Evolutionary conservation across 2,329 filamentous ascomycete genomes (phyloP), one percentile per base, ranked within the genome.

Genomic region (Orbilia oligospora): DNA sequence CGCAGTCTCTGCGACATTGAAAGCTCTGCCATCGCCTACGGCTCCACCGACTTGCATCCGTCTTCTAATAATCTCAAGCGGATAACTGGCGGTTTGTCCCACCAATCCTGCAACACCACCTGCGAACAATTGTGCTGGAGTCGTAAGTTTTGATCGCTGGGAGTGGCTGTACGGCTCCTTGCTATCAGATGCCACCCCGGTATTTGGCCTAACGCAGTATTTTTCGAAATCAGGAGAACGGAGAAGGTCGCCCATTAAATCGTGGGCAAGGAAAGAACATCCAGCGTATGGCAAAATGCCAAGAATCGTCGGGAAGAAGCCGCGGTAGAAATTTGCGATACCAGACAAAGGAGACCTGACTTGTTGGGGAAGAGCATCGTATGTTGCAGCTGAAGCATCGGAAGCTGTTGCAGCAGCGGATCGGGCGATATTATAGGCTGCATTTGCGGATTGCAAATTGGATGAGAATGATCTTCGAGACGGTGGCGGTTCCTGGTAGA

Each of bases 251-350:
- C 93, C 93, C 48, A 92, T 90, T 3, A 93, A 93, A 84, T 99
- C 96, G 85, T 99, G 96, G 0, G 93, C 97, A 48, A 99, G 88
- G 85, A 99, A 99, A 0, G 94, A 97, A 83, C 97, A 91, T 82
- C 96, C 96, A 0, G 96, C 96, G 83, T 99, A 99, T 0, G 96
- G 96, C 0, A 99, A 87, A 95, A 99, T 99, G 81, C 96, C 96
- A 77, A 97, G 87, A 4, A 99, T 85, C 0, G 96, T 98, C 0
- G 95, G 93, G 0, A 90, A 90, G 84, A 99, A 99, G 63, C 96
- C 96, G 61, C 96, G 90, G 85, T 97, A 99, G 84, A 99, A 99
- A 84, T 99, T 99, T 71, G 90, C 85, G 0, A 98, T 84, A 3
- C 95, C 95, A 10, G 88, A 88, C 27, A 87, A 87, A 0, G 58